Percentiles rank a stretch among this genome's conserved stretches.
These are phyloP conservation scores for Pythium vanterpoolii DNA, from an alignment of 352 stramenopile species.

Conservation along the genomic window DNA sequence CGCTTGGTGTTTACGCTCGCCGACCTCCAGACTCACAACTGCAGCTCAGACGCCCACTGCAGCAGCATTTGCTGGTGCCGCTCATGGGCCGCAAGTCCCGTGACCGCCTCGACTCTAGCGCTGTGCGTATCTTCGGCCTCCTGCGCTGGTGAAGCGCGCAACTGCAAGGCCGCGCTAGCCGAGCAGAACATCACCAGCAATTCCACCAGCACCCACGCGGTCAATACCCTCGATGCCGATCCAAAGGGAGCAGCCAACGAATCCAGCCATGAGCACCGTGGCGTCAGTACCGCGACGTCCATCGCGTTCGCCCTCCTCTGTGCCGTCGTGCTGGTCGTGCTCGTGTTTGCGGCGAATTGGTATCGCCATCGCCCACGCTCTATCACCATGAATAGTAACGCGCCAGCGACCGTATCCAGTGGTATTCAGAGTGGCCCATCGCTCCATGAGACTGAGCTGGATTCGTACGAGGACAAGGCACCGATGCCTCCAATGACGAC, in stretches of 20 bases:
- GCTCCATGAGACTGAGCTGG: slow-evolving; percentile 23
- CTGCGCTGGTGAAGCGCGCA: slow-evolving; percentile 5
- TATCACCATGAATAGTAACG: too few relatives aligned
- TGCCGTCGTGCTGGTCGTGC: slow-evolving; percentile 26
- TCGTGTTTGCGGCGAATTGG: slow-evolving; percentile 48
- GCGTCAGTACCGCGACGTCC: slow-evolving; percentile 32
- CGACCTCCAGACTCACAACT: slow-evolving; percentile 8
- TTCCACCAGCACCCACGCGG: background rate
- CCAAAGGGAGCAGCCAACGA: background rate
- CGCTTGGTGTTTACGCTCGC: slow-evolving; percentile 31
- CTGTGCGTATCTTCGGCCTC: slow-evolving; percentile 9
- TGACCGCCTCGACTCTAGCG: slow-evolving; percentile 12
- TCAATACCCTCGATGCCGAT: slow-evolving; percentile 12
- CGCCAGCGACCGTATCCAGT: slow-evolving; percentile 19
- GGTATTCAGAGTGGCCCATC: background rate
- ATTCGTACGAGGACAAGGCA: slow-evolving; percentile 27
- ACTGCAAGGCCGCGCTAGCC: slow-evolving; percentile 5
- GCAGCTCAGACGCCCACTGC: slow-evolving; percentile 3
- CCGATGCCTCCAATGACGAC: slow-evolving; percentile 10
- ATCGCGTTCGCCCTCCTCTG: slow-evolving; percentile 32
- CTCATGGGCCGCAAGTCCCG: slow-evolving; percentile 9
- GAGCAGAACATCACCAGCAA: background rate
- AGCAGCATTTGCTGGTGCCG: slow-evolving; percentile 20
- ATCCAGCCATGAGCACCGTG: background rate
- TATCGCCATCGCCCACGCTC: slow-evolving; percentile 39